Base-by-base conservation (phyloP, 2,329 filamentous ascomycete species). In the Aspergillus quadricinctus region DNA sequence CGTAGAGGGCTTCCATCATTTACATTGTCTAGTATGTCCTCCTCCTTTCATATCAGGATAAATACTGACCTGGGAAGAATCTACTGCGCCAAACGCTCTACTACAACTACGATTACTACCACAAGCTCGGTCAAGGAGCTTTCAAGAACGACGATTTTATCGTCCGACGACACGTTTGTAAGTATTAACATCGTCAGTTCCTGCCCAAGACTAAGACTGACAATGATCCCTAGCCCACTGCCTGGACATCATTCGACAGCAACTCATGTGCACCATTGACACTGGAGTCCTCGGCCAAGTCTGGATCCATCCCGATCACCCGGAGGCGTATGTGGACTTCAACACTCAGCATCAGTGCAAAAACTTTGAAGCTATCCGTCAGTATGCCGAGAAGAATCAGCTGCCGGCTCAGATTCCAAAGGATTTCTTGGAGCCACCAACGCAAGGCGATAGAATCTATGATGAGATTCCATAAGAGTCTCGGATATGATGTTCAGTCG, bases 211-310 rank as follows among this genome's bases (percentile, higher is more conserved):
- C 9, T n/a, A 31, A 31, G 6, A 10, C 9, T 0, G 11, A 52
- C 55, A 7, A 57, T 58, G 28, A 56, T 31, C 2, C 11, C 6
- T 4, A 81, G 78, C 80, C 4, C 84, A 87, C 58, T 87, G 85
- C 57, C 72, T 87, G 31, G 85, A 87, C 59, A 82, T 81, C 3
- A 57, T 87, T 48, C 80, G 84, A 1, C 84, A 87, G 65, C 81
- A 84, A 17, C 75, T 87, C 14, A 86, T 86, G 82, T 87, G 84
- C 69, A 82, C 80, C 28, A 75, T 81, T 21, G 85, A 87, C 61
- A 80, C 83, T 2, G 83, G 79, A 1, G 78, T 87, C 0, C 74
- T 87, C 0, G 83, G 83, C 11, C 83, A 87, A 62, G 78, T 87
- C 5, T 87, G 84, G 84, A 79, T 78, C 35, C 64, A 69, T 19